These are phyloP conservation scores for Cairneyella variabilis DNA, from an alignment of 495 filamentous ascomycete species.

Conservation along the genomic window DNA sequence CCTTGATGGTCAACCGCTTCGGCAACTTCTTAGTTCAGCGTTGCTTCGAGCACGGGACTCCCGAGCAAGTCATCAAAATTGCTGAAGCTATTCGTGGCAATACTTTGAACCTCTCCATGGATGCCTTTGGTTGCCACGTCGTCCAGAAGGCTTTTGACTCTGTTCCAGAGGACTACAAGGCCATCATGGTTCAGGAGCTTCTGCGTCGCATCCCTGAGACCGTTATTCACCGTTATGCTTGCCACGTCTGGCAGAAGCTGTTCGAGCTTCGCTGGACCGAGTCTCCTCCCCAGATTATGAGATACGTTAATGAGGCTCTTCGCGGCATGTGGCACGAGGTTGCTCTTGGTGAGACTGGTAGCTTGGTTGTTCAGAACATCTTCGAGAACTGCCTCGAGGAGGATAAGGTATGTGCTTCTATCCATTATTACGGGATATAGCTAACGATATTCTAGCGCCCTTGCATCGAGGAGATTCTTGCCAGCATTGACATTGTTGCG, in stretches of 20 bases:
- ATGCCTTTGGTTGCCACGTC: conserved; percentile 97
- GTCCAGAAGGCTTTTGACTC: conserved; percentile 98
- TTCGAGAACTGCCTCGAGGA: conserved; percentile 99
- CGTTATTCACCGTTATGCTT: conserved; percentile 96
- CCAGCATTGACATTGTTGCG: conserved; percentile 89
- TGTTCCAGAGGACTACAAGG: conserved; percentile 96
- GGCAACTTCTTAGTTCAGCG: conserved; percentile 99
- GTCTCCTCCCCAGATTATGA: conserved; percentile 96
- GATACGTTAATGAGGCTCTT: conserved; percentile 93
- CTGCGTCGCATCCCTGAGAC: conserved; percentile 95
- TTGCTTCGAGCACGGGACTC: conserved; percentile 96
- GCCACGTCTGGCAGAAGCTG: conserved; percentile 99
- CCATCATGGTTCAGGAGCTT: conserved; percentile 95
- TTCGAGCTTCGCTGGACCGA: conserved; percentile 95
- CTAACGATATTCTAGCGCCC: conserved; percentile 58
- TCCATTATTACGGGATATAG: neutral
- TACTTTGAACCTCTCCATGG: conserved; percentile 92
- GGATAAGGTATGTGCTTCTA: conserved; percentile 70
- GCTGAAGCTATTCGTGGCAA: conserved; percentile 93
- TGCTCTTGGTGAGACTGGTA: conserved; percentile 93
- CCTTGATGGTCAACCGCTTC: conserved; percentile 94
- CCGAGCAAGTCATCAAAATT: conserved; percentile 92
- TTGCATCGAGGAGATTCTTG: conserved; percentile 93
- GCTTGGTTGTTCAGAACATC: conserved; percentile 97
- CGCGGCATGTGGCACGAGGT: conserved; percentile 99